phyloP scores from a whole-genome alignment of 2,329 filamentous ascomycete species.

The Blastomyces gilchristii region DNA sequence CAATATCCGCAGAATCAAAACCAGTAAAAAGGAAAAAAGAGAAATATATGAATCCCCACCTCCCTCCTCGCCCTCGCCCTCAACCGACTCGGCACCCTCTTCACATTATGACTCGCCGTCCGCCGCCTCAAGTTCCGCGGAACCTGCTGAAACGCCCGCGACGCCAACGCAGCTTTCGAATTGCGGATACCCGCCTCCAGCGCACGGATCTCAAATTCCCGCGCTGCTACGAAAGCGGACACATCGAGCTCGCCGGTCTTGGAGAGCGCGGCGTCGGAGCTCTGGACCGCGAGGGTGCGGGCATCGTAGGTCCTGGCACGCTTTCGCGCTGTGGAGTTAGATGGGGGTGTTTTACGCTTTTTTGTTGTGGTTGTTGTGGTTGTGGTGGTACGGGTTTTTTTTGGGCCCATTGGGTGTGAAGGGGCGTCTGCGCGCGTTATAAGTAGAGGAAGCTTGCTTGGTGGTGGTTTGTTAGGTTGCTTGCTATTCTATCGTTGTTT shows the following conservation, averaged over 20 bases:
- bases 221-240: constrained; percentile 69
- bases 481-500: background rate
- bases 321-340: constrained; percentile 26
- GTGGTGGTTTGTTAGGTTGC: background rate
- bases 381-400: constrained; percentile 6
- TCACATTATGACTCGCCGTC: constrained; percentile 91
- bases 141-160: constrained; percentile 81
- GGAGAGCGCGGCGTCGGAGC: constrained; percentile 40
- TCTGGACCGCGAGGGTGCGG: constrained; percentile 36
- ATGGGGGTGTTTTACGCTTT: constrained; percentile 25
- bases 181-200: constrained; percentile 71
- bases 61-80: constrained; percentile 57
- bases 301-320: constrained; percentile 37
- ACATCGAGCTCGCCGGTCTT: constrained; percentile 71
- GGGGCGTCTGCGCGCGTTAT: background rate
- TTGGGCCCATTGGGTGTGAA: constrained; percentile 24
- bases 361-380: constrained; percentile 9
- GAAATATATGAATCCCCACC: constrained; percentile 25
- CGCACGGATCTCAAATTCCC: constrained; percentile 80
- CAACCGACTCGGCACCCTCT: constrained; percentile 71
- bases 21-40: constrained; percentile 3
- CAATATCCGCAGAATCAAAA: background rate
- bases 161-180: constrained; percentile 53
- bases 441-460: background rate
- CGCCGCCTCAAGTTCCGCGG: constrained; percentile 73